A percentile compares a stretch with the other conserved stretches of the same genome.
These are phyloP conservation scores for Pseudoscleropodium purum DNA, from an alignment of 225 moss, liverwort and hornwort genomes.

Conservation along the genomic window DNA sequence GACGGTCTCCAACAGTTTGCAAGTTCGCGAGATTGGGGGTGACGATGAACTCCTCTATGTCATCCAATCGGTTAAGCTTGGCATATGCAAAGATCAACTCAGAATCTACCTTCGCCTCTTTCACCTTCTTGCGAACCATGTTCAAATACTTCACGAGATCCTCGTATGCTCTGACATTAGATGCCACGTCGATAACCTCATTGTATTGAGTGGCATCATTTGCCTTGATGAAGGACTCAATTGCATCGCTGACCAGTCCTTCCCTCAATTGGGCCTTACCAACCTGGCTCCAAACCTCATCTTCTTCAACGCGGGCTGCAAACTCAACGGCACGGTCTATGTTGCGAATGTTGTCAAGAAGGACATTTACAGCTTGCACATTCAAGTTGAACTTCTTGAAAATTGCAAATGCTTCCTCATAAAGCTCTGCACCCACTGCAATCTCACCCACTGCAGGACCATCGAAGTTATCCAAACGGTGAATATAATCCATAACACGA, in stretches of 20 bases:
- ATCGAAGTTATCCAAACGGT: constrained; percentile 95
- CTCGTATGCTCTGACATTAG: constrained; percentile 49
- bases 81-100: constrained; percentile 66
- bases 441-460: constrained; percentile 98
- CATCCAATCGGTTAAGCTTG: constrained; percentile 54
- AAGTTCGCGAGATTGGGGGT: constrained; percentile 56
- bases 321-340: constrained; percentile 96
- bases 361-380: constrained; percentile 96
- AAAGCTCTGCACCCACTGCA: constrained; percentile 87
- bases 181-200: constrained; percentile 52
- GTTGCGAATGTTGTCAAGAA: constrained; percentile 76
- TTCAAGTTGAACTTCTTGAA: constrained; percentile 98
- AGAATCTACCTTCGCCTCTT: constrained; percentile 57
- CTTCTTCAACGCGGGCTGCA: constrained; percentile 91
- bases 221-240: constrained; percentile 56
- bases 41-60: constrained; percentile 58
- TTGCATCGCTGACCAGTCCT: constrained; percentile 53
- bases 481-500: constrained; percentile 96
- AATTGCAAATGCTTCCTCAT: constrained; percentile 95
- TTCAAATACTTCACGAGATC: constrained; percentile 55
- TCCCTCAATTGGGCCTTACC: constrained; percentile 76
- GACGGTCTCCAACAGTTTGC: constrained; percentile 56
- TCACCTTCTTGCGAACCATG: constrained; percentile 71
- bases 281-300: constrained; percentile 98
- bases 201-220: constrained; percentile 56